Evolutionary conservation across 805 yeast genomes (phyloP).

Genomic region (Alloascoidea africana): DNA sequence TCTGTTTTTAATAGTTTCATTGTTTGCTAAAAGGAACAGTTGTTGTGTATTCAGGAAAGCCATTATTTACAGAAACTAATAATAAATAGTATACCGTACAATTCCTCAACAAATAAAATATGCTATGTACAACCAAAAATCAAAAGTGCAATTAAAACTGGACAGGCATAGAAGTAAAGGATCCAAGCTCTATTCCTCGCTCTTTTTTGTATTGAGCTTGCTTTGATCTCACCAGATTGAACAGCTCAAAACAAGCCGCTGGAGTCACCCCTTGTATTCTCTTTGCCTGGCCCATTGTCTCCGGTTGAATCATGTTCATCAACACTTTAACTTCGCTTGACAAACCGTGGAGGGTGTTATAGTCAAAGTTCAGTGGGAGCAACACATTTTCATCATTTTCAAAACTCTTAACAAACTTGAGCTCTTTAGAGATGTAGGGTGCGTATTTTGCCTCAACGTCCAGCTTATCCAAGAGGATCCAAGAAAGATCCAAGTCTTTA

Average conservation of each 20-base stretch:
- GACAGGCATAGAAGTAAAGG: too few species aligned
- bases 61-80: too few species aligned
- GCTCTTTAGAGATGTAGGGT: constrained; percentile 65
- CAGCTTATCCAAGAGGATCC: constrained; percentile 39
- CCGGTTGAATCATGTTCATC: constrained; percentile 65
- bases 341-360: constrained; percentile 41
- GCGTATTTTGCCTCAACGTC: constrained; percentile 73
- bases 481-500: too few species aligned
- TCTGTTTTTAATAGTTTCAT: too few species aligned
- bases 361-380: constrained; percentile 58
- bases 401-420: constrained; percentile 57
- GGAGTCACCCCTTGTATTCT: constrained; percentile 93
- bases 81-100: too few species aligned
- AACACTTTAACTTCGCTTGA: constrained; percentile 61
- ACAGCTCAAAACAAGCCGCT: constrained; percentile 74
- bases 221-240: constrained; percentile 13
- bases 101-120: too few species aligned
- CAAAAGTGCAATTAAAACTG: too few species aligned
- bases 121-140: too few species aligned
- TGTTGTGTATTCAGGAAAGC: too few species aligned
- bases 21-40: too few species aligned
- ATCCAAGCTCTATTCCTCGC: too few species aligned
- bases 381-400: constrained; percentile 65
- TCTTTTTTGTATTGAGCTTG: too few species aligned
- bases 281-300: constrained; percentile 89